Conservation (phyloP, 306 rosid genomes). For the Castanopsis chinensis region DNA sequence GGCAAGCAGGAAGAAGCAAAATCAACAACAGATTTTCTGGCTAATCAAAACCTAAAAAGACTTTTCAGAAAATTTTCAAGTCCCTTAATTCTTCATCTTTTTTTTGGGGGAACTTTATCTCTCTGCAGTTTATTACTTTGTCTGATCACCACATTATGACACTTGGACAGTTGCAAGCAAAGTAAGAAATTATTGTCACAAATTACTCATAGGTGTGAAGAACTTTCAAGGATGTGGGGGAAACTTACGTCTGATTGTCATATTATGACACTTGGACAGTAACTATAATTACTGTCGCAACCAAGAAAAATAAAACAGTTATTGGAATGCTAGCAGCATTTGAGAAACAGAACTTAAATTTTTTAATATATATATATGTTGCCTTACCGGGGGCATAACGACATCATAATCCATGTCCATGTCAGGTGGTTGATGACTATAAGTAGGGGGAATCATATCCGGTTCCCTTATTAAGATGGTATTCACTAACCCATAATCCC, state of each 20-base stretch:
- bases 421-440: conserved; percentile 49
- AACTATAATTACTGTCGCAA: background rate
- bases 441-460: conserved; percentile 36
- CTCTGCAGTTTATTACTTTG: background rate
- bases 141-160: too few species aligned
- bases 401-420: conserved; percentile 77
- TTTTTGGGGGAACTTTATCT: background rate
- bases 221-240: background rate
- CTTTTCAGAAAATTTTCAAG: background rate
- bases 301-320: background rate
- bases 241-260: background rate
- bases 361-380: background rate
- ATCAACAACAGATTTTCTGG: background rate
- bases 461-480: conserved; percentile 54
- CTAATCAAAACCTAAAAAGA: background rate
- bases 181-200: too few species aligned
- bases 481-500: conserved; percentile 64
- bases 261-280: background rate
- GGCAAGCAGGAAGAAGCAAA: background rate
- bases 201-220: too few species aligned
- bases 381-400: conserved; percentile 46
- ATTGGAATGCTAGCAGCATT: background rate
- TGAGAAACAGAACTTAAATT: background rate
- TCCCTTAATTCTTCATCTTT: background rate
- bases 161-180: too few species aligned